Base-by-base conservation (phyloP, 129 eudicot genomes). In the Ambrosia artemisiifolia region DNA sequence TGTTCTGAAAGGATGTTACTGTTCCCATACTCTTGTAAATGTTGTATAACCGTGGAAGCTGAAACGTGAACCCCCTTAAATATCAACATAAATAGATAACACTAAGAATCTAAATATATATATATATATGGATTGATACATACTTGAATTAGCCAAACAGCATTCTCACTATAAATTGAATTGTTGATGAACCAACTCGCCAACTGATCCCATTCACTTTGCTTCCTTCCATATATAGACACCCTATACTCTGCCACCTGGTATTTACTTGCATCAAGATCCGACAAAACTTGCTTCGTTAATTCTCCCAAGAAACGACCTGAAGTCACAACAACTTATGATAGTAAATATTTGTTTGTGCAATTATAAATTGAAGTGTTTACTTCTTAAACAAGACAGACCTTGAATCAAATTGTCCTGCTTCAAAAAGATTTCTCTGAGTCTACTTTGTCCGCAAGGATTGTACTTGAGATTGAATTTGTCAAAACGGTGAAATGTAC, bases 351-450 rank as follows among this genome's bases (percentile, higher is more conserved):
- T 13, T 2, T 24, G 18, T 36, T 17, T 24, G 28, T 46, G 54
- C 1, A 12, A 0, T 2, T 8, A 18, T 4, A 76, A 48, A 49
- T 2, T 61, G 5, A 35, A 47, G 47, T 36, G 48, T 11, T 20
- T 8, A 13, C 11, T 17, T 69, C 20, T 20, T 35, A 63, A 43
- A 35, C 33, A 24, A 33, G 46, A 51, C 74, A 40, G 13, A 87
- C 94, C 94, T 85, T 87, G 94, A 60, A 87, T 87, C 65, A 87
- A 83, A 76, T 87, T 87, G 73, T 87, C 94, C 83, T 87, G 94
- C 84, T 87, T 87, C 62, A 87, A 49, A 68, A 87, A 87, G 44
- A 87, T 87, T 69, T 87, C 94, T 82, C 94, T 82, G 59, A 87
- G 94, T 44, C 90, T 74, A 65, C 94, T 87, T 75, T 87, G 94